These are phyloP conservation scores for Colletotrichum higginsianum DNA, from an alignment of 2,329 filamentous ascomycete species.

Conservation along the genomic window DNA sequence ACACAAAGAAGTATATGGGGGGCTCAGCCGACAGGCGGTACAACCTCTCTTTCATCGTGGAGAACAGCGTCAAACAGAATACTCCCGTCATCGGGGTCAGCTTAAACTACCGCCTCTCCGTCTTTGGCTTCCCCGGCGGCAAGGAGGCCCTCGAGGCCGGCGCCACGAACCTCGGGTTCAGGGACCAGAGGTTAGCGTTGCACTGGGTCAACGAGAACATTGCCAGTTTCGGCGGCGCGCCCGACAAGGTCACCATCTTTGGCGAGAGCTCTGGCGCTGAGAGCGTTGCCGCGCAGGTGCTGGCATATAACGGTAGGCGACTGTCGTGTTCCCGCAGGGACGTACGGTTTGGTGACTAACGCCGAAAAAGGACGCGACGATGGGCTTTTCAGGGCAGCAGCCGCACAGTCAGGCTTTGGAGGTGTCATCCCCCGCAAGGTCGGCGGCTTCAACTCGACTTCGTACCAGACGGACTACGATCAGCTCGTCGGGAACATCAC, in stretches of 20 bases:
- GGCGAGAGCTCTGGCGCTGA: conserved; percentile 66
- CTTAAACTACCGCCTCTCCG: conserved; percentile 64
- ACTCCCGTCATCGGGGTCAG: conserved; percentile 65
- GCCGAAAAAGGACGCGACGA: conserved; percentile 58
- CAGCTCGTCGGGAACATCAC: conserved; percentile 47
- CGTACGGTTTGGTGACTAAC: neutral
- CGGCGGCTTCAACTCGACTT: conserved; percentile 50
- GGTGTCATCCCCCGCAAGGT: conserved; percentile 48
- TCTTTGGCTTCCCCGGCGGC: conserved; percentile 63
- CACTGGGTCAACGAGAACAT: conserved; percentile 65
- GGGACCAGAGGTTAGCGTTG: conserved; percentile 63
- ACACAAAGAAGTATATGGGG: conserved; percentile 45
- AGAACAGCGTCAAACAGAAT: conserved; percentile 59
- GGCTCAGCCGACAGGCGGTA: conserved; percentile 64
- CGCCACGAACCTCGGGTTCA: conserved; percentile 64
- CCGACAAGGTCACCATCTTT: conserved; percentile 63
- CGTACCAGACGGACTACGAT: conserved; percentile 49
- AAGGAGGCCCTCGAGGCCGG: conserved; percentile 57
- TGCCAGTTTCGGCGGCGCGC: conserved; percentile 60
- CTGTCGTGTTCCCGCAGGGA: neutral
- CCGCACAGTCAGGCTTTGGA: conserved; percentile 64
- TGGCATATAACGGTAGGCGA: conserved; percentile 61
- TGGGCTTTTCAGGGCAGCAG: conserved; percentile 65
- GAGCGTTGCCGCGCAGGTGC: conserved; percentile 61
- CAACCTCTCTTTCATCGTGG: conserved; percentile 73